phyloP scores from a whole-genome alignment of 1,284 basidiomycete species.

The Papiliotrema fonsecae region DNA sequence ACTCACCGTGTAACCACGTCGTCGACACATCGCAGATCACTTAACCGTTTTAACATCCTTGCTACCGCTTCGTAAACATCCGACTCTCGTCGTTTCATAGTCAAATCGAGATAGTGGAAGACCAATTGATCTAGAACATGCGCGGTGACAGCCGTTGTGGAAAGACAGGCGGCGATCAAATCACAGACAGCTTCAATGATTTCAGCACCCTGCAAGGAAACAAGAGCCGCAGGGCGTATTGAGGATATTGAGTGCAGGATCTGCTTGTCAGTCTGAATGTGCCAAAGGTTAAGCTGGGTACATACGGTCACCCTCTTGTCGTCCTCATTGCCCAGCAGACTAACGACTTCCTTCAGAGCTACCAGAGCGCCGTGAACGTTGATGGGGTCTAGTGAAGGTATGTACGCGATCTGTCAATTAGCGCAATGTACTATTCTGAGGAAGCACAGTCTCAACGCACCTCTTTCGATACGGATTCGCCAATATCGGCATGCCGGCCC shows the following conservation, averaged over 20 bases:
- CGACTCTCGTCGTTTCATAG: slow-evolving; percentile 63
- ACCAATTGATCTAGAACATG: slow-evolving; percentile 28
- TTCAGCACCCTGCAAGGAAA: slow-evolving; percentile 66
- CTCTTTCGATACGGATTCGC: slow-evolving; percentile 34
- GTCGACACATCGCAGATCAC: slow-evolving; percentile 62
- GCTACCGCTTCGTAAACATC: slow-evolving; percentile 71
- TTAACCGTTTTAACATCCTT: slow-evolving; percentile 60
- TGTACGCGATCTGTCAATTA: slow-evolving; percentile 53
- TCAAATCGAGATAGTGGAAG: slow-evolving; percentile 58
- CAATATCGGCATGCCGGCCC: slow-evolving; percentile 27
- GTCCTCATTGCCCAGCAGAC: slow-evolving; percentile 13
- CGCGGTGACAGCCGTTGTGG: slow-evolving; percentile 44
- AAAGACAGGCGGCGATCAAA: slow-evolving; percentile 64
- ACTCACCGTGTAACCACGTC: slow-evolving; percentile 65
- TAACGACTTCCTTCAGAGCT: slow-evolving; percentile 65
- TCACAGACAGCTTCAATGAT: slow-evolving; percentile 69
- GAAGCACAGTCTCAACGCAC: too few species aligned
- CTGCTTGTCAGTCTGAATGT: slow-evolving; percentile 9
- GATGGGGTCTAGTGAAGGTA: slow-evolving; percentile 62
- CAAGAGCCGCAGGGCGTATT: slow-evolving; percentile 56
- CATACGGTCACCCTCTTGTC: slow-evolving; percentile 7
- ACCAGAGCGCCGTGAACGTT: slow-evolving; percentile 80
- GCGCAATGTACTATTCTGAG: neutral
- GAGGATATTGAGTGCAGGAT: slow-evolving; percentile 43
- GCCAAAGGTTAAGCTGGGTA: neutral